Evolutionary conservation across 176 grass and related monocot species (phyloP), one percentile per base, ranked within the genome.

Genomic region (Oryza australiensis): DNA sequence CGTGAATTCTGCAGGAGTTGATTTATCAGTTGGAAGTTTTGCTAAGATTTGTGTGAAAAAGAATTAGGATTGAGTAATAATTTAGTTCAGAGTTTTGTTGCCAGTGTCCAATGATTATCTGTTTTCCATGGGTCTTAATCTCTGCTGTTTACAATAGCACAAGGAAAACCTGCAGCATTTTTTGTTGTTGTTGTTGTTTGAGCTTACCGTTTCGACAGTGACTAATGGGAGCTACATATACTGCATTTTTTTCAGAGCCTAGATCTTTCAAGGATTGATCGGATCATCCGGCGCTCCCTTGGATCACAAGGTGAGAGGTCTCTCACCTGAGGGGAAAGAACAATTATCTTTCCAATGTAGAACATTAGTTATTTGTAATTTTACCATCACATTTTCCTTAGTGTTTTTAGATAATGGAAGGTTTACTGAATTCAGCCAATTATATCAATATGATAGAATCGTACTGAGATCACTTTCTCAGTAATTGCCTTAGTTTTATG

Each of bases 241-340:
- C 11, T 82, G 16, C 45, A 20, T 82, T 60, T n/a, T 55, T n/a
- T 55, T 70, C 92, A 98, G 95, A 93, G 86, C 43, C 66, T 98
- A n/a, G 95, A 98, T 81, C 95, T 98, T 88, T 92, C 92, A 6
- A 91, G 92, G 68, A 84, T 95, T 64, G 95, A 98, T 86, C 83
- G 95, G 82, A 98, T 94, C 65, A 98, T 98, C 62, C 82, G 95
- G 62, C 86, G 95, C 16, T 98, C 95, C 3, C 64, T 98, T 73
- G 95, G 95, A 89, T 93, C 86, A 64, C 90, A 86, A 89, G 92
- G 95, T 93, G 40, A 83, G 79, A 53, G 73, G 34, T 73, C 55
- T 67, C 24, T 38, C 32, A 27, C 4, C 28, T 88, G 22, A 33
- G 70, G 1, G 66, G 60, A 2, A 38, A 69, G 33, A 73, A 2